Evolutionary conservation across 345 rosid genomes (phyloP).

Genomic region (Citrus australasica): DNA sequence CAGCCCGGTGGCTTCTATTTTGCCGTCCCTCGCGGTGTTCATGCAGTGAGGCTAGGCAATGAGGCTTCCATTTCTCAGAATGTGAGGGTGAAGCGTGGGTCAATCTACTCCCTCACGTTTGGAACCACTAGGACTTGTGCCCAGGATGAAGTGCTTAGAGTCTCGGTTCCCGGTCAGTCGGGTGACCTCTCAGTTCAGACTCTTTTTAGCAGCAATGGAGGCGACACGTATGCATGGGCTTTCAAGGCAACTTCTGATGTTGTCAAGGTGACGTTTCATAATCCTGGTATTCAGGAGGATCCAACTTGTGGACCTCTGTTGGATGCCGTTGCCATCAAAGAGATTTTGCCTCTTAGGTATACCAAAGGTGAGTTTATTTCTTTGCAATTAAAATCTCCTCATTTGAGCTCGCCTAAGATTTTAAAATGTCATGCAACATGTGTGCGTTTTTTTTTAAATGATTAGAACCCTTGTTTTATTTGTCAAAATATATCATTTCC

Average conservation of each 20-base stretch:
- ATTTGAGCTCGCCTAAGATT: not conserved
- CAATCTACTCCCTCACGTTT: conserved; percentile 62
- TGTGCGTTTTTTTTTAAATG: too few species aligned
- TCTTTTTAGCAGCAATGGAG: conserved; percentile 67
- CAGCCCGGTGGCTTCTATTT: conserved; percentile 81
- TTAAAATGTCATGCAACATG: too few species aligned
- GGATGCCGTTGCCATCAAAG: conserved; percentile 84
- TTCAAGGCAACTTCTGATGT: conserved; percentile 43
- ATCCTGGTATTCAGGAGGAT: conserved; percentile 82
- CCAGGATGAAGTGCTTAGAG: conserved; percentile 43
- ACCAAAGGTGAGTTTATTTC: conserved; percentile 28
- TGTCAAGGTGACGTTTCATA: conserved; percentile 65
- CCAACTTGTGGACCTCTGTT: conserved; percentile 79
- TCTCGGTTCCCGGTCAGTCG: conserved; percentile 53
- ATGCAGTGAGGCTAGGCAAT: conserved; percentile 80
- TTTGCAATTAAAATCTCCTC: not conserved
- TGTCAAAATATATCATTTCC: too few species aligned
- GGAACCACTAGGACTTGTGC: conserved; percentile 52
- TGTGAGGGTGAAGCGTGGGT: conserved; percentile 39
- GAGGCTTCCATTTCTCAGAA: conserved; percentile 70
- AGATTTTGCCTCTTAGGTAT: conserved; percentile 43
- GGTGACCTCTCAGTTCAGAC: conserved; percentile 65
- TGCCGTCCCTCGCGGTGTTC: conserved; percentile 65
- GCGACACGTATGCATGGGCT: conserved; percentile 79
- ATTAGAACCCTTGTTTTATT: too few species aligned